phyloP scores from a whole-genome alignment of 805 yeast species.

The Spathaspora sp. region DNA sequence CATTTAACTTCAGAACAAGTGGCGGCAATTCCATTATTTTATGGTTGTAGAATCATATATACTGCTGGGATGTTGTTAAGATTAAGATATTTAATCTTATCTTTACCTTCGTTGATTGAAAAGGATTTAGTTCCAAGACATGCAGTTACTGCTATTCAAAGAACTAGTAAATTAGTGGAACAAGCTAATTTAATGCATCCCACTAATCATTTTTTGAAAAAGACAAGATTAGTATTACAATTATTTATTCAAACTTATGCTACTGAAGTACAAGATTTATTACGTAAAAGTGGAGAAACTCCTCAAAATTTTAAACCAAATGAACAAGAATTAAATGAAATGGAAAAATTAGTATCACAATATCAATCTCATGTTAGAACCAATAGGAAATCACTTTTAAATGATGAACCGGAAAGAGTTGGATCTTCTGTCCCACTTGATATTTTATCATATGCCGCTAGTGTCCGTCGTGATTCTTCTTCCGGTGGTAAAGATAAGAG shows the following conservation, averaged over 20 bases:
- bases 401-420: neutral
- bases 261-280: conserved; percentile 43
- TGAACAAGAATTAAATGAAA: conserved; percentile 15
- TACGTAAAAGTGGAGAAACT: conserved; percentile 19
- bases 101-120: conserved; percentile 45
- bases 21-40: conserved; percentile 55
- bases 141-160: conserved; percentile 34
- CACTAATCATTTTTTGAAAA: conserved; percentile 48
- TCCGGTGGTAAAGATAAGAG: conserved; percentile 7
- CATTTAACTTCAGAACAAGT: conserved; percentile 43
- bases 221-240: conserved; percentile 53
- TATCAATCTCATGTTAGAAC: conserved; percentile 5
- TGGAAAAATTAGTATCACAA: conserved; percentile 14
- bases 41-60: conserved; percentile 55
- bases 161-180: conserved; percentile 22
- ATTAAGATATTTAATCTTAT: conserved; percentile 50
- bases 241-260: conserved; percentile 61
- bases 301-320: conserved; percentile 17
- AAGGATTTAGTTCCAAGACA: conserved; percentile 46
- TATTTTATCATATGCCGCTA: conserved; percentile 39
- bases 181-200: conserved; percentile 24
- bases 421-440: conserved; percentile 27
- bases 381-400: conserved; percentile 1
- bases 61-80: conserved; percentile 63
- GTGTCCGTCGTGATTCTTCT: conserved; percentile 20